Evolutionary conservation across 2,329 filamentous ascomycete species (phyloP), one percentile per base, ranked within the genome.

Genomic region (Trichophyton simii): DNA sequence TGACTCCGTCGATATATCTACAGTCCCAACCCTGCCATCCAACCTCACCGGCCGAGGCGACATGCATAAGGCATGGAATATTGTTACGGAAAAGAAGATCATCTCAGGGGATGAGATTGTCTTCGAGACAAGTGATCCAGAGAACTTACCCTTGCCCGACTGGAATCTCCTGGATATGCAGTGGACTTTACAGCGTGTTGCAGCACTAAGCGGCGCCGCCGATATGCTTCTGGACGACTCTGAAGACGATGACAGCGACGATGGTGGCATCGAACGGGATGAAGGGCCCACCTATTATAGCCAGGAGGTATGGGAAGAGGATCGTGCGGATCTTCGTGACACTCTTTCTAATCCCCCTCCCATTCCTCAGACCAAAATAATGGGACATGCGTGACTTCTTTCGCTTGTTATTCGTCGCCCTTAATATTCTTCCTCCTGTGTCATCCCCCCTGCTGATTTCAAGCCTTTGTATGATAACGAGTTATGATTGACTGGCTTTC

Each of bases 161-260:
- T 36, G 9, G 31, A 42, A 48, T 7, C 13, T 62, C 3, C 57
- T 62, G 11, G 60, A 62, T 9, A 11, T 62, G 8, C 57, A 52
- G 11, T 62, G 60, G 60, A 25, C 25, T 6, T 42, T 62, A 31
- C 60, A 62, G n/a, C 55, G 60, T 20, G n/a, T 62, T 4, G 13
- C 42, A 22, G 57, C 60, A 4, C 15, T 62, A 18, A 25, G 36
- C 28, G 60, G 57, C 20, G 46, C 52, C 7, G 58, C 58, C 15
- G 28, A 50, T 46, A 36, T 38, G 15, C 11, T 18, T 9, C 25
- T 13, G 3, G 25, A 25, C 5, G 42, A 36, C 15, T n/a, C n/a
- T 4, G 31, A 36, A 36, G 50, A 55, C 13, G n/a, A 31, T 55
- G 50, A 36, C 13, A 55, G 50, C 50, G 34, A 36, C 34, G 34